Conservation (phyloP, 176 grass and related monocot species). For the Bothriochloa decipiens region DNA sequence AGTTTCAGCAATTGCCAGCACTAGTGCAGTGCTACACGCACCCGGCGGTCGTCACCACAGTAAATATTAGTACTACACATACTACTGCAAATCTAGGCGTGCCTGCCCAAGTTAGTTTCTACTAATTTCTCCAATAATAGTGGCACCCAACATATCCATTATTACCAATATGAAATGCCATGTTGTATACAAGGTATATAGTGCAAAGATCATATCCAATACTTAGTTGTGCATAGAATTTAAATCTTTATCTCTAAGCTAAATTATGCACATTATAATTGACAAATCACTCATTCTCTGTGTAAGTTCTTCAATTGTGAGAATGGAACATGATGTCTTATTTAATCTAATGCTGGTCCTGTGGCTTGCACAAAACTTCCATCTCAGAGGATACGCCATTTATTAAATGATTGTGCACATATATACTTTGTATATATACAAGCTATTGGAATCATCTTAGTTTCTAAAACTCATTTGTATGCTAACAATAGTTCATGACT, state of each 20-base stretch:
- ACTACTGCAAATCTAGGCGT: background rate
- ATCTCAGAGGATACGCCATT: background rate
- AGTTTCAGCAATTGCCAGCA: constrained; percentile 42
- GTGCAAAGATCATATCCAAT: background rate
- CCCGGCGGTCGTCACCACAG: constrained; percentile 15
- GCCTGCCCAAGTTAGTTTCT: background rate
- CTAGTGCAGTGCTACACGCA: constrained; percentile 29
- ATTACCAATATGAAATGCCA: background rate
- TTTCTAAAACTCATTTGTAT: background rate
- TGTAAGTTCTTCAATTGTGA: background rate
- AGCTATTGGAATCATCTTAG: background rate
- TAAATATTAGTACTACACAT: background rate
- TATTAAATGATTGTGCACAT: background rate
- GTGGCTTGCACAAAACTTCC: too few relatives aligned
- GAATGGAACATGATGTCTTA: background rate
- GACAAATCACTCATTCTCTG: background rate
- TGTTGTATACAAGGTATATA: background rate
- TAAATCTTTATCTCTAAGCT: background rate
- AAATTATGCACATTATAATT: background rate
- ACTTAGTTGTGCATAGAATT: background rate
- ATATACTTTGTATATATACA: background rate
- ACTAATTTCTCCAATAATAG: background rate
- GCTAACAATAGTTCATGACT: background rate
- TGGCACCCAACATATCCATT: background rate
- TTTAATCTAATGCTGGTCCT: background rate